phyloP scores from a whole-genome alignment of 2,329 filamentous ascomycete genomes.

The Trichoderma sp. region DNA sequence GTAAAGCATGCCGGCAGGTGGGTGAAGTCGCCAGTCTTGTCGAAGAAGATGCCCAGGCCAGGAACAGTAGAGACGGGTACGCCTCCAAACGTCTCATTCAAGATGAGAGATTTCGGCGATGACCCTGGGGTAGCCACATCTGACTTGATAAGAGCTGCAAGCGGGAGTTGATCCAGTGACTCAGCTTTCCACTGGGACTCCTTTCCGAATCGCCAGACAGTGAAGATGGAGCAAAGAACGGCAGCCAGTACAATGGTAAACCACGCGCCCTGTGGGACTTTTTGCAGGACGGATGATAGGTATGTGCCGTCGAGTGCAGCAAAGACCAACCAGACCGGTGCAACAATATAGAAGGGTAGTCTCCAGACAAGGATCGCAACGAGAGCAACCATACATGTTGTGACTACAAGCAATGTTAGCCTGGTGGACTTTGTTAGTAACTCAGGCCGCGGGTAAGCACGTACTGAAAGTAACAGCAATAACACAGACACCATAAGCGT shows the following conservation, averaged over 20 bases:
- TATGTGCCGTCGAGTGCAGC: conserved; percentile 70
- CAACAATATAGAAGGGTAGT: conserved; percentile 61
- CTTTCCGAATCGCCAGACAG: conserved; percentile 80
- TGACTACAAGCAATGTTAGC: conserved; percentile 45
- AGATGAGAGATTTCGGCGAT: conserved; percentile 25
- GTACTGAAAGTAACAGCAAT: conserved; percentile 73
- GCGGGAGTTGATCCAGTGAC: conserved; percentile 58
- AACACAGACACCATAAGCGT: conserved; percentile 79
- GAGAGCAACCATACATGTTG: conserved; percentile 73
- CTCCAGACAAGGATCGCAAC: conserved; percentile 75
- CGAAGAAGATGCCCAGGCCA: conserved; percentile 75
- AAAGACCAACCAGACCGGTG: conserved; percentile 65
- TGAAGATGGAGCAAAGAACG: conserved; percentile 66
- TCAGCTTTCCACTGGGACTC: conserved; percentile 77
- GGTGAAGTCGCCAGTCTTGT: conserved; percentile 69
- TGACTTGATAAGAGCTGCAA: conserved; percentile 5
- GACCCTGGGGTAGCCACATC: conserved; percentile 28
- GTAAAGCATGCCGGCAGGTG: conserved; percentile 65
- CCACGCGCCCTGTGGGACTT: conserved; percentile 78
- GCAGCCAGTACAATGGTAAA: conserved; percentile 70
- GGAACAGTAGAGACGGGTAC: conserved; percentile 52
- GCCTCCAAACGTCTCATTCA: conserved; percentile 48
- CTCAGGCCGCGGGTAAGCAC: not conserved
- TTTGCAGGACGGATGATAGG: conserved; percentile 69
- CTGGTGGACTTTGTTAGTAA: not conserved